Percentiles rank a stretch among this genome's conserved stretches.
Evolutionary conservation across 495 filamentous ascomycete genomes (phyloP).

Genomic region (Letharia lupina): DNA sequence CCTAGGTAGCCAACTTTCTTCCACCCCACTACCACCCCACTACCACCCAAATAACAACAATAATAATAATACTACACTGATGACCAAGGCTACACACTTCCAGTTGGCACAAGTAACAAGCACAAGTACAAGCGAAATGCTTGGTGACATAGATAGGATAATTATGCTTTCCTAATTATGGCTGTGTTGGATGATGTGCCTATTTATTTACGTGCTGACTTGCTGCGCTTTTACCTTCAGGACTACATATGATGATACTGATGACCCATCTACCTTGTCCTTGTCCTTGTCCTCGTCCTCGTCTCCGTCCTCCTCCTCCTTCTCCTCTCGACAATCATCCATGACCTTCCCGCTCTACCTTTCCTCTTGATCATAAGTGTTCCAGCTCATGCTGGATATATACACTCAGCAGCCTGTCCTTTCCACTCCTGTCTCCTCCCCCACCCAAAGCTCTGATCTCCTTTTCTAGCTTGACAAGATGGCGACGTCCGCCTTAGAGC

Average conservation of each 20-base stretch:
- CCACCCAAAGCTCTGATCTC: neutral
- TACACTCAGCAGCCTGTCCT: neutral
- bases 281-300: neutral
- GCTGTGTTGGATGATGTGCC: neutral
- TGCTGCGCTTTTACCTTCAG: neutral
- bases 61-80: too few relatives aligned
- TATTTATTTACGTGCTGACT: neutral
- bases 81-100: too few relatives aligned
- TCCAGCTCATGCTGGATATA: neutral
- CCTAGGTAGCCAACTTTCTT: too few relatives aligned
- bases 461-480: neutral
- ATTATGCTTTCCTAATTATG: neutral
- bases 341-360: neutral
- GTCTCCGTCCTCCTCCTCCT: neutral
- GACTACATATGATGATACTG: neutral
- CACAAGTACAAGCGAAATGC: neutral
- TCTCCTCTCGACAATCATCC: neutral
- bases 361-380: neutral
- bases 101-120: too few relatives aligned
- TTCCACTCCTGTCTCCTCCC: neutral
- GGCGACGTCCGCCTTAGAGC: conserved; percentile 1
- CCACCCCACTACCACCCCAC: too few relatives aligned
- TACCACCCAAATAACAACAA: too few relatives aligned
- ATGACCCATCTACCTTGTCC: too few relatives aligned
- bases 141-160: neutral